These are phyloP conservation scores for Gloeostereum incarnatum DNA, from an alignment of 768 basidiomycete species.

Conservation along the genomic window DNA sequence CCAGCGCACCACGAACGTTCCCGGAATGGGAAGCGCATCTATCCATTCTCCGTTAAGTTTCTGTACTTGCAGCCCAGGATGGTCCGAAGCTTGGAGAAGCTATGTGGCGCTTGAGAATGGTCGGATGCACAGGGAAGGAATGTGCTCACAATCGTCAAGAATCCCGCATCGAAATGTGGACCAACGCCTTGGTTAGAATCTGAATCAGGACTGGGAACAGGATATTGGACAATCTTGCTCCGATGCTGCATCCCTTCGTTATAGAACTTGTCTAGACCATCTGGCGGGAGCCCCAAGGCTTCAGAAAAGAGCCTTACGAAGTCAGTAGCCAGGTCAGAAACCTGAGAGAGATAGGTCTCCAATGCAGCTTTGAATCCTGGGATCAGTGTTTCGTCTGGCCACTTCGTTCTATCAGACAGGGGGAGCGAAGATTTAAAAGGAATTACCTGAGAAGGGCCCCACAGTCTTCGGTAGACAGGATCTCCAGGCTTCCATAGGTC, in stretches of 20 bases:
- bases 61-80: conserved; percentile 49
- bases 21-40: conserved; percentile 40
- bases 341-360: conserved; percentile 28
- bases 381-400: conserved; percentile 12
- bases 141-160: conserved; percentile 3
- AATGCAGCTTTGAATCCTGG: conserved; percentile 39
- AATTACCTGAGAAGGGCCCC: conserved; percentile 43
- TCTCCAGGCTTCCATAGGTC: conserved; percentile 32
- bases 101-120: conserved; percentile 9
- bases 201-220: conserved; percentile 22
- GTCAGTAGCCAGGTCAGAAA: conserved; percentile 32
- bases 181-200: neutral
- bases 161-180: conserved; percentile 3
- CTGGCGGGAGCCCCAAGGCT: conserved; percentile 32
- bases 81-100: conserved; percentile 47
- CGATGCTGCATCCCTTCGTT: conserved; percentile 31
- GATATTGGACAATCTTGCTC: conserved; percentile 39
- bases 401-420: neutral
- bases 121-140: neutral
- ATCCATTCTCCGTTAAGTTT: conserved; percentile 50
- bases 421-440: conserved; percentile 7
- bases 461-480: conserved; percentile 37
- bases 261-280: conserved; percentile 33
- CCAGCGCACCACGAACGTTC: conserved; percentile 43
- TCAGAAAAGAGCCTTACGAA: conserved; percentile 37